Evolutionary conservation across 2,329 filamentous ascomycete genomes (phyloP).

Genomic region (Diaporthe humulicola): DNA sequence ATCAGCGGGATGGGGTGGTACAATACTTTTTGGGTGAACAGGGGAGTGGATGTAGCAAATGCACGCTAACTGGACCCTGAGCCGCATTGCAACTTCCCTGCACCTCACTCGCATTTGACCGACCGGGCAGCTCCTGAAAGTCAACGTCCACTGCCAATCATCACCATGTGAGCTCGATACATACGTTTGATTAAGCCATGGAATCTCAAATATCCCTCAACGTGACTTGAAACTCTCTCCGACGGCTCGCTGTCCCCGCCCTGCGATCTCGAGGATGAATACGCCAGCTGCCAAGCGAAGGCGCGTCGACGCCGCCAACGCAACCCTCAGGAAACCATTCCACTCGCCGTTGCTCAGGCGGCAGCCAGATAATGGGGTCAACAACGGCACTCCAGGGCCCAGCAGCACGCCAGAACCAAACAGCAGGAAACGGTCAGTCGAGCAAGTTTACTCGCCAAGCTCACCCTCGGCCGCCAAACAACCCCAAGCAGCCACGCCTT

Average conservation of each 20-base stretch:
- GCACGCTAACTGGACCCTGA: constrained; percentile 30
- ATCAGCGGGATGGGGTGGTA: neutral
- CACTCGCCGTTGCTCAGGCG: constrained; percentile 67
- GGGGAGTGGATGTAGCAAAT: constrained; percentile 24
- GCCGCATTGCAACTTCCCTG: constrained; percentile 29
- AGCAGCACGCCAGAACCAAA: neutral
- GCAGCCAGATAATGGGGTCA: neutral
- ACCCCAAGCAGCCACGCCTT: neutral
- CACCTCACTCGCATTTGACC: constrained; percentile 1
- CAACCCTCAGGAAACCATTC: constrained; percentile 78
- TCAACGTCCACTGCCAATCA: neutral
- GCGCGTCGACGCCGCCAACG: constrained; percentile 68
- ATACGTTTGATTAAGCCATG: neutral
- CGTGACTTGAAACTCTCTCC: constrained; percentile 51
- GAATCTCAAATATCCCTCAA: neutral
- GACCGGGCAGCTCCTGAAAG: neutral
- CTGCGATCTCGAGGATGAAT: constrained; percentile 41
- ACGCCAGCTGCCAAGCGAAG: constrained; percentile 71
- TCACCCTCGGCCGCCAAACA: constrained; percentile 21
- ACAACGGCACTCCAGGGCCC: neutral
- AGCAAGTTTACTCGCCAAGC: constrained; percentile 24
- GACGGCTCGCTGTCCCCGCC: constrained; percentile 39
- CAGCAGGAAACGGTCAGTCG: neutral
- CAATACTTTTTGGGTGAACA: neutral
- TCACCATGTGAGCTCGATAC: neutral